These are phyloP conservation scores for Leersia perrieri DNA, from an alignment of 176 grass and related monocot genomes.

Conservation along the genomic window DNA sequence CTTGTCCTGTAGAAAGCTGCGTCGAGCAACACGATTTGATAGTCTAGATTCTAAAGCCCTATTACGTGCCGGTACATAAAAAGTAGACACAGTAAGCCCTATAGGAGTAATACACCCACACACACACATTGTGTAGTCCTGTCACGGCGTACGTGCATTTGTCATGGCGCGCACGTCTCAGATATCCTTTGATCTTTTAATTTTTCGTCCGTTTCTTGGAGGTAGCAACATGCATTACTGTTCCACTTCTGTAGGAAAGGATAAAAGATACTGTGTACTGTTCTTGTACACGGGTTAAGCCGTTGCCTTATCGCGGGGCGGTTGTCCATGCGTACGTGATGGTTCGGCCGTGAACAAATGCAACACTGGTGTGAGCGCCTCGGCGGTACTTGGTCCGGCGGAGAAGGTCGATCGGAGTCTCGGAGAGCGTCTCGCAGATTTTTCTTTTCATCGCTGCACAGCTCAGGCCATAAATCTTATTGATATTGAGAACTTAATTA, in stretches of 20 bases:
- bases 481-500: too few relatives aligned
- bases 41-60: constrained; percentile 55
- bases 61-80: constrained; percentile 49
- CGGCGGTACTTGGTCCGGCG: too few relatives aligned
- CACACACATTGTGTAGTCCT: constrained; percentile 32
- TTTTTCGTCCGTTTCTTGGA: neutral
- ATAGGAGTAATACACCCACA: constrained; percentile 27
- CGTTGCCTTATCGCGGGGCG: neutral
- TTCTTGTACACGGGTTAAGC: neutral
- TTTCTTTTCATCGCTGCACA: too few relatives aligned
- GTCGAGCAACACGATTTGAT: constrained; percentile 39
- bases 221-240: neutral
- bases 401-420: neutral
- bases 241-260: neutral
- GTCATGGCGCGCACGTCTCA: constrained; percentile 4
- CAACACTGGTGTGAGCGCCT: neutral
- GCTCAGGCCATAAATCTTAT: too few relatives aligned
- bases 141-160: constrained; percentile 22
- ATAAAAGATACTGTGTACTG: neutral
- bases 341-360: too few relatives aligned
- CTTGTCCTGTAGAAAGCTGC: constrained; percentile 55
- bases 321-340: neutral
- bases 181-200: neutral
- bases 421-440: neutral
- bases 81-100: constrained; percentile 39